Base-by-base conservation (phyloP, 371 early-diverging fungal species). In the Mucor irregularis region DNA sequence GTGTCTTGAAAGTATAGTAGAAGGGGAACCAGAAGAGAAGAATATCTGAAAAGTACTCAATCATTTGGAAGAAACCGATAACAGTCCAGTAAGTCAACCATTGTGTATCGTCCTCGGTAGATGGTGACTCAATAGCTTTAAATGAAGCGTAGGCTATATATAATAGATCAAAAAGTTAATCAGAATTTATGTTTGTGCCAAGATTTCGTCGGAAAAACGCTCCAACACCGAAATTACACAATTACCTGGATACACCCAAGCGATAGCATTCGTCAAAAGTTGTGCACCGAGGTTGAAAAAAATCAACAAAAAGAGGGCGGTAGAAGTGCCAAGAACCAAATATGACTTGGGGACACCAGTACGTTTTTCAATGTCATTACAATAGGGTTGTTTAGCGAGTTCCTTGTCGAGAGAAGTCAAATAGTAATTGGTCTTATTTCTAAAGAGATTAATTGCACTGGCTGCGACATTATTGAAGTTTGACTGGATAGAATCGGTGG, bases 1-100 rank as follows among this genome's bases (percentile, higher is more conserved):
- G 66, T 16, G 94, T 88, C 85, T 98, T 98, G 84, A 94, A 80
- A 55, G 88, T 68, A 73, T 90, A 96, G 82, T 95, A 98, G 76
- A 97, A 91, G 46, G 95, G 94, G 68, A 93, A 70, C 95, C 95
- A 96, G 79, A 88, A 89, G 49, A 92, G 74, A 13, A 96, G 49
- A 49, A 86, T 50, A 53, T 93, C 92, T 51, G 86, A 79, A 69
- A 95, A 95, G 79, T 89, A 93, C 80, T 96, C 96, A 53, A 86
- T 37, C 30, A 90, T 73, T 61, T 89, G 90, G 42, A 92, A 69
- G 69, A 92, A 84, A 29, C 90, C 95, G 72, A 90, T 91, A 14
- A 96, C 94, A 24, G 84, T 84, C 93, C 90, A 90, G 69, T 90
- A 90, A 17, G 87, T 86, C 56, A 88, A 73, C 96, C 96, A 96